phyloP scores from a whole-genome alignment of 495 filamentous ascomycete genomes.

The Xylaria telfairii region DNA sequence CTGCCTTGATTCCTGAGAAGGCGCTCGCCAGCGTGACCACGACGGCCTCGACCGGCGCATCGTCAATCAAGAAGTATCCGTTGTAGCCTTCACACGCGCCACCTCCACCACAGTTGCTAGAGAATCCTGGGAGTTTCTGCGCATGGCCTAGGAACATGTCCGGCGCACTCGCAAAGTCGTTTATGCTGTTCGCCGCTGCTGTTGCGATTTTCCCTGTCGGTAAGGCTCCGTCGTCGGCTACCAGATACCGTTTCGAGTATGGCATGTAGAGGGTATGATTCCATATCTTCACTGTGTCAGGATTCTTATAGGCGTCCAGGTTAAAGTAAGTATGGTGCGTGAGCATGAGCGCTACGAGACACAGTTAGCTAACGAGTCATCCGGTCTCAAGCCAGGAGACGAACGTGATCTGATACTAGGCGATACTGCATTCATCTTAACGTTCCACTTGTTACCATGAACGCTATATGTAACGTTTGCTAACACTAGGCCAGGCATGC shows the following conservation, averaged over 20 bases:
- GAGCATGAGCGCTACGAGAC: slow-evolving; percentile 31
- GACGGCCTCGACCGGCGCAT: slow-evolving; percentile 62
- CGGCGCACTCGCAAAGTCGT: slow-evolving; percentile 72
- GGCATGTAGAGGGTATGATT: slow-evolving; percentile 76
- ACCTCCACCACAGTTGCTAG: slow-evolving; percentile 68
- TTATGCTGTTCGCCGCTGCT: slow-evolving; percentile 62
- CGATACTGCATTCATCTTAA: slow-evolving; percentile 60
- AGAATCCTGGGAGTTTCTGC: slow-evolving; percentile 59
- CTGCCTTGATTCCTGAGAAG: slow-evolving; percentile 71
- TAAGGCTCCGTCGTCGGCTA: slow-evolving; percentile 70
- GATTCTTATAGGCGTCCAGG: slow-evolving; percentile 74
- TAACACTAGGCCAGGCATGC: slow-evolving; percentile 77
- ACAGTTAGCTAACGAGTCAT: slow-evolving; percentile 48
- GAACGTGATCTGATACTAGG: slow-evolving; percentile 57
- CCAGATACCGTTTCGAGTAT: slow-evolving; percentile 71
- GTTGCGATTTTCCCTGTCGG: slow-evolving; percentile 73
- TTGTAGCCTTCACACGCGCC: slow-evolving; percentile 78
- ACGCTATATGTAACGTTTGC: slow-evolving; percentile 76
- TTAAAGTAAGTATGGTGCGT: slow-evolving; percentile 77
- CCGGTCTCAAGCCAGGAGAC: slow-evolving; percentile 43
- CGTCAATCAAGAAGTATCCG: slow-evolving; percentile 75
- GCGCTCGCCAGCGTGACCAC: slow-evolving; percentile 63
- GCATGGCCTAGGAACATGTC: slow-evolving; percentile 70
- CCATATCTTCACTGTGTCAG: slow-evolving; percentile 64
- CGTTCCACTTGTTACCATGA: slow-evolving; percentile 54